Conservation (phyloP, 768 basidiomycete genomes). For the Leccinum variicolor region DNA sequence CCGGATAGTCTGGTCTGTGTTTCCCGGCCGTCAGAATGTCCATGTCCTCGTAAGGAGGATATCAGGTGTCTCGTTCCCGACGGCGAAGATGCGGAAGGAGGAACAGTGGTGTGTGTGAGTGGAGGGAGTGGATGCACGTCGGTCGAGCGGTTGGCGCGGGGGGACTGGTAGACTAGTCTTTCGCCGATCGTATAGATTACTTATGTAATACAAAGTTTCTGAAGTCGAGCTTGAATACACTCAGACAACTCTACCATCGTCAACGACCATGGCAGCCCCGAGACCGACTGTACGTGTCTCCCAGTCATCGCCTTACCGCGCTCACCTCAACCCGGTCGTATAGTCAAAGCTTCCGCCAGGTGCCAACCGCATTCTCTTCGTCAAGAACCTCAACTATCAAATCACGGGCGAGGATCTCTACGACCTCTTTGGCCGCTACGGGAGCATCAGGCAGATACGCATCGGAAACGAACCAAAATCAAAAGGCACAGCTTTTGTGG, state of each 20-base stretch:
- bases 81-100: slow-evolving; percentile 43
- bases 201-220: slow-evolving; percentile 15
- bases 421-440: slow-evolving; percentile 96
- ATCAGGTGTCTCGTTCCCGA: slow-evolving; percentile 76
- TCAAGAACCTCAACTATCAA: slow-evolving; percentile 90
- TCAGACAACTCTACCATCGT: slow-evolving; percentile 2
- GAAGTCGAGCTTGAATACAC: neutral
- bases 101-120: slow-evolving; percentile 67
- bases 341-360: slow-evolving; percentile 89
- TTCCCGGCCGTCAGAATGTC: slow-evolving; percentile 52
- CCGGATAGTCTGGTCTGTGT: slow-evolving; percentile 72
- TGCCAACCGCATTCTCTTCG: slow-evolving; percentile 88
- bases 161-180: neutral
- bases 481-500: slow-evolving; percentile 95
- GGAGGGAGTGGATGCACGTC: slow-evolving; percentile 61
- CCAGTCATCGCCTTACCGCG: neutral
- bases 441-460: slow-evolving; percentile 92
- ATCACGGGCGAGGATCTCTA: slow-evolving; percentile 94
- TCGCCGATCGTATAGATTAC: slow-evolving; percentile 1
- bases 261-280: slow-evolving; percentile 53
- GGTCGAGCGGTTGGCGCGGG: slow-evolving; percentile 48
- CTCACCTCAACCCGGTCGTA: neutral
- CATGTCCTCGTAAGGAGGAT: slow-evolving; percentile 75
- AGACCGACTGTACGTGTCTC: slow-evolving; percentile 56
- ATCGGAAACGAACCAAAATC: slow-evolving; percentile 91